A percentile compares a stretch with the other conserved stretches of the same genome.
phyloP scores from a whole-genome alignment of 2,329 filamentous ascomycete genomes.

The Chaetomiaceae sp. region DNA sequence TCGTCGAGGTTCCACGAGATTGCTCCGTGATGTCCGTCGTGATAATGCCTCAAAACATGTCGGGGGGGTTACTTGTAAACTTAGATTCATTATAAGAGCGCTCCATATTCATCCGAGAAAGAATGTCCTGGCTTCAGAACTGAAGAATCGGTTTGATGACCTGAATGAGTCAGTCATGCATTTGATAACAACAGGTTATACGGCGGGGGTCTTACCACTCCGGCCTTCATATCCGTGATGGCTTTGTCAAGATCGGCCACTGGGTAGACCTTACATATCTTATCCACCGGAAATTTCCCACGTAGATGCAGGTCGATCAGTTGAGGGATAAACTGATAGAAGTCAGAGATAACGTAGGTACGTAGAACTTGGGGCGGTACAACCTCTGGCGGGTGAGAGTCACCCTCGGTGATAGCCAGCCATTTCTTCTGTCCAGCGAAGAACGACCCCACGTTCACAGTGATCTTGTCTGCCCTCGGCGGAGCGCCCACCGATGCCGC shows the following conservation, averaged over 20 bases:
- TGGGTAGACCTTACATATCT: conserved; percentile 28
- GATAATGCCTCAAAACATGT: too few species aligned
- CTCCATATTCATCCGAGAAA: too few species aligned
- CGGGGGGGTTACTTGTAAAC: too few species aligned
- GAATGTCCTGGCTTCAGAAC: not conserved
- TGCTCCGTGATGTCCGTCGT: too few species aligned
- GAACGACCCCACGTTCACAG: conserved; percentile 3
- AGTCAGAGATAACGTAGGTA: not conserved
- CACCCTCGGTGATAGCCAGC: conserved; percentile 30
- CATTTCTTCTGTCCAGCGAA: conserved; percentile 28
- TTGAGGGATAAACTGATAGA: conserved; percentile 28
- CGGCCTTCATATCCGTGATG: conserved; percentile 23
- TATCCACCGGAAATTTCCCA: conserved; percentile 32
- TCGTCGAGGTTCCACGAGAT: too few species aligned
- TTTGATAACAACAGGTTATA: too few species aligned
- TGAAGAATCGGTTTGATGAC: conserved; percentile 13
- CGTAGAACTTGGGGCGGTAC: not conserved
- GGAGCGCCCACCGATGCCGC: conserved; percentile 31
- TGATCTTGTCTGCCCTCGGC: conserved; percentile 23
- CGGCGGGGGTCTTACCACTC: conserved; percentile 22
- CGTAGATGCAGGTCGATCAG: conserved; percentile 28
- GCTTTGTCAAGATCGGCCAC: conserved; percentile 23
- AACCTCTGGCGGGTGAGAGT: conserved; percentile 25
- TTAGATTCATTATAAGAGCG: too few species aligned
- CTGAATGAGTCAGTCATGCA: conserved; percentile 3